Percentiles rank a stretch among this genome's conserved stretches.
Conservation (phyloP, 441 rosid genomes). For the Capsella rubella region DNA sequence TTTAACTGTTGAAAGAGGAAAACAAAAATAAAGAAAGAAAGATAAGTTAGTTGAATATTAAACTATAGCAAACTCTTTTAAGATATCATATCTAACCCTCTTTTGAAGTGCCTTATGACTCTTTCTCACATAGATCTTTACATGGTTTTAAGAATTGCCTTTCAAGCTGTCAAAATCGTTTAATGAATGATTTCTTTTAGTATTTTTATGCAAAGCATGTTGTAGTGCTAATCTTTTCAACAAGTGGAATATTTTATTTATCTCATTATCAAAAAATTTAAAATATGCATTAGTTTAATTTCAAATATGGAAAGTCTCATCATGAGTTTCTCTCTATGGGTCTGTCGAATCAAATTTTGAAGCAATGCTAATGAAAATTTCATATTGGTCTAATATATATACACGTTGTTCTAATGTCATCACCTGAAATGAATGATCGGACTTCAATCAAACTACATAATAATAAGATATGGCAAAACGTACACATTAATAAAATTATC, state of each 20-base stretch:
- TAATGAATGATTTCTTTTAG: slow-evolving; percentile 8
- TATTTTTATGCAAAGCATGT: slow-evolving; percentile 38
- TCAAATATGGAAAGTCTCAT: slow-evolving; percentile 34
- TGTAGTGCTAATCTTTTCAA: slow-evolving; percentile 41
- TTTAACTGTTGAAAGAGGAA: slow-evolving; percentile 56
- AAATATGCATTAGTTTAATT: slow-evolving; percentile 23
- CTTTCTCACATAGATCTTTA: slow-evolving; percentile 38
- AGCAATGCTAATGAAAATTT: slow-evolving; percentile 3
- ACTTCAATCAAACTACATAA: neutral
- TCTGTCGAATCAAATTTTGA: slow-evolving; percentile 23
- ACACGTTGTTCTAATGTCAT: neutral
- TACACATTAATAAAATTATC: neutral
- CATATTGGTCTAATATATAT: neutral
- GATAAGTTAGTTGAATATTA: slow-evolving; percentile 40
- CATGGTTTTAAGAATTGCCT: slow-evolving; percentile 36
- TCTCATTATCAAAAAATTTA: neutral
- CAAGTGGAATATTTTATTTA: slow-evolving; percentile 41
- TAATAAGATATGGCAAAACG: neutral
- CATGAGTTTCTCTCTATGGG: slow-evolving; percentile 12
- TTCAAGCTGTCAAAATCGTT: slow-evolving; percentile 45
- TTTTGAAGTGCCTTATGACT: slow-evolving; percentile 43
- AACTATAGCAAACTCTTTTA: slow-evolving; percentile 13
- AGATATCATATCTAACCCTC: slow-evolving; percentile 35
- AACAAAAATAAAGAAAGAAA: slow-evolving; percentile 6
- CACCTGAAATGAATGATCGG: slow-evolving; percentile 15